phyloP scores from a whole-genome alignment of 345 rosid genomes.

The Laguncularia racemosa region DNA sequence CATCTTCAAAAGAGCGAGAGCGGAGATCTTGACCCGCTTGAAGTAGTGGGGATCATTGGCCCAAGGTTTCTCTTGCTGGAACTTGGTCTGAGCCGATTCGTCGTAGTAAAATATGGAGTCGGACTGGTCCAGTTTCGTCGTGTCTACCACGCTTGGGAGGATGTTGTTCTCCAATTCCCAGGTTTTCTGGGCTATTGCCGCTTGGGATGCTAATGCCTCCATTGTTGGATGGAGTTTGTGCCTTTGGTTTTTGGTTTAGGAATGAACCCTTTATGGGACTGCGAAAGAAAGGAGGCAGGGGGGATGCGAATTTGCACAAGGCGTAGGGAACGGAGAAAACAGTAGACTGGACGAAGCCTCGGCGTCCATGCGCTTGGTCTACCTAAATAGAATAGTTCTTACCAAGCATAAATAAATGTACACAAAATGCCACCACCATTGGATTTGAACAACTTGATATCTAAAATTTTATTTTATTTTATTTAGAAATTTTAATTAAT shows the following conservation, averaged over 20 bases:
- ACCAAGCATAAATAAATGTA: no score
- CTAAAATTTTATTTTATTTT: no score
- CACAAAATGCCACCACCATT: no score
- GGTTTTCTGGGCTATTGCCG: slow-evolving; percentile 78
- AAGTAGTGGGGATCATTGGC: slow-evolving; percentile 86
- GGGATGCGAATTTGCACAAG: no score
- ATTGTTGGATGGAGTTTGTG: slow-evolving; percentile 4
- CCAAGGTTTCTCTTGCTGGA: slow-evolving; percentile 96
- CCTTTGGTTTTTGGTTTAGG: neutral
- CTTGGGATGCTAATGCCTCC: slow-evolving; percentile 37
- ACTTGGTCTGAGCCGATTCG: slow-evolving; percentile 51
- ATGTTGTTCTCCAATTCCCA: slow-evolving; percentile 98
- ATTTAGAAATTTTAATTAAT: no score
- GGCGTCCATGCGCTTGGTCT: no score
- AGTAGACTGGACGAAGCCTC: no score
- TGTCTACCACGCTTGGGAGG: slow-evolving; percentile 23
- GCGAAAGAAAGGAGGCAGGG: no score
- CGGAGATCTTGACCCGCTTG: slow-evolving; percentile 95
- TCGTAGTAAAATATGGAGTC: slow-evolving; percentile 85
- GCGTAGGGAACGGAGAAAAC: no score
- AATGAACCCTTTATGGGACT: neutral
- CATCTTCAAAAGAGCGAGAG: slow-evolving; percentile 98
- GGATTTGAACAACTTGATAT: no score
- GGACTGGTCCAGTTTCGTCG: slow-evolving; percentile 20
- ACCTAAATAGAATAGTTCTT: no score